Percentiles rank a stretch among this genome's conserved stretches.
These are phyloP conservation scores for Pseudozyma flocculosa DNA, from an alignment of 1,284 basidiomycete species.

Conservation along the genomic window DNA sequence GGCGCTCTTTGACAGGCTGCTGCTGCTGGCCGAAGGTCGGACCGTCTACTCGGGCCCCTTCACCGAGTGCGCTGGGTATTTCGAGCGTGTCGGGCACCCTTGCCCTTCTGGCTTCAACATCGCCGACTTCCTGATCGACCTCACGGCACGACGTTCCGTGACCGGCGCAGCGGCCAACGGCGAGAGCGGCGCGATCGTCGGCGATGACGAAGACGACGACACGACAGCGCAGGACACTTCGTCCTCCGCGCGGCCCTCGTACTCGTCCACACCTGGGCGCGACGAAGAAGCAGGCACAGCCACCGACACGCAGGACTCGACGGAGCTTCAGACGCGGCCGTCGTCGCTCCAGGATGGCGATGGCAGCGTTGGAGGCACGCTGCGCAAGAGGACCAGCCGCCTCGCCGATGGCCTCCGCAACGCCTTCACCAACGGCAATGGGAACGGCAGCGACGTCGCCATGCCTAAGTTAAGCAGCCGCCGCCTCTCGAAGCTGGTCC, in stretches of 20 bases:
- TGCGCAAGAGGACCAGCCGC: constrained; percentile 68
- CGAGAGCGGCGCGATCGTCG: no score
- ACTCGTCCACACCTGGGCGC: constrained; percentile 1
- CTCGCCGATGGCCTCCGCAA: constrained; percentile 64
- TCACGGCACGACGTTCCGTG: constrained; percentile 24
- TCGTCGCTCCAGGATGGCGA: constrained; percentile 66
- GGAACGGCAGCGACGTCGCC: constrained; percentile 59
- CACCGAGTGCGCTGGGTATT: constrained; percentile 74
- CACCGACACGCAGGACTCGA: constrained; percentile 30
- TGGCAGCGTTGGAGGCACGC: neutral
- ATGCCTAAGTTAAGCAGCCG: constrained; percentile 55
- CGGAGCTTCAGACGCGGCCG: constrained; percentile 64
- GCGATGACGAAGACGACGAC: neutral
- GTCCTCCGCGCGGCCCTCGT: constrained; percentile 2
- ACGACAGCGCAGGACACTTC: constrained; percentile 1
- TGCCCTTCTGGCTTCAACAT: constrained; percentile 97
- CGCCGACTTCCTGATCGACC: constrained; percentile 66
- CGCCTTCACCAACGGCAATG: constrained; percentile 62
- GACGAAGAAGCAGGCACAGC: constrained; percentile 12
- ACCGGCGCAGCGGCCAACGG: no score
- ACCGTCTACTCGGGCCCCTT: constrained; percentile 80
- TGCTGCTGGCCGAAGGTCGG: constrained; percentile 71
- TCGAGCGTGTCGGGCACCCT: constrained; percentile 73
- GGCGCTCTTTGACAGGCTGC: constrained; percentile 84
- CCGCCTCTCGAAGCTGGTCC: constrained; percentile 73